These are phyloP conservation scores for Angophora floribunda DNA, from an alignment of 345 rosid genomes.

Conservation along the genomic window DNA sequence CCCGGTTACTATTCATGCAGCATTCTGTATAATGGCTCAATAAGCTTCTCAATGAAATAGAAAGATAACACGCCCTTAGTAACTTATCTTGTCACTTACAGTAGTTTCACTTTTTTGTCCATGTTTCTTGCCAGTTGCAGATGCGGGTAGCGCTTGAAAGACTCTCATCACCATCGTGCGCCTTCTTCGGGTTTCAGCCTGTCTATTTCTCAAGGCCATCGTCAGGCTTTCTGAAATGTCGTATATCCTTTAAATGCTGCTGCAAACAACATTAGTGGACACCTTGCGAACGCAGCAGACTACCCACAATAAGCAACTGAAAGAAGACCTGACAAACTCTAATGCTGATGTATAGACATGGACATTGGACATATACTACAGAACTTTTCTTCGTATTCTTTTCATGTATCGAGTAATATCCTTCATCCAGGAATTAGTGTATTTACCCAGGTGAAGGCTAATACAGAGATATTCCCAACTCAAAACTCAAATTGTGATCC, in stretches of 20 bases:
- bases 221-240: background rate
- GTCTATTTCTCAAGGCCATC: background rate
- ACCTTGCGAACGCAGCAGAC: background rate
- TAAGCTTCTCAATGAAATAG: background rate
- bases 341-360: background rate
- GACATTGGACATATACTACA: background rate
- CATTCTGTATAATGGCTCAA: background rate
- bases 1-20: background rate
- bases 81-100: background rate
- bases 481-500: background rate
- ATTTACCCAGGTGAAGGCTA: background rate
- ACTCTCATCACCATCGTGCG: background rate
- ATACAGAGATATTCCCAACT: background rate
- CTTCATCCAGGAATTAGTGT: too few species aligned
- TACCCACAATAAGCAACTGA: background rate
- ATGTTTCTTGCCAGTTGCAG: background rate
- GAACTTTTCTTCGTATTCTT: background rate
- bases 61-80: background rate
- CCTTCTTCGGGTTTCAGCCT: background rate
- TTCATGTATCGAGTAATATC: background rate
- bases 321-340: background rate
- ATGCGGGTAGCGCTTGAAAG: background rate
- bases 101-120: background rate
- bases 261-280: background rate
- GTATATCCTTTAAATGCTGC: background rate